Conservation (phyloP, 805 yeast species). For the Candida cerambycidarum region DNA sequence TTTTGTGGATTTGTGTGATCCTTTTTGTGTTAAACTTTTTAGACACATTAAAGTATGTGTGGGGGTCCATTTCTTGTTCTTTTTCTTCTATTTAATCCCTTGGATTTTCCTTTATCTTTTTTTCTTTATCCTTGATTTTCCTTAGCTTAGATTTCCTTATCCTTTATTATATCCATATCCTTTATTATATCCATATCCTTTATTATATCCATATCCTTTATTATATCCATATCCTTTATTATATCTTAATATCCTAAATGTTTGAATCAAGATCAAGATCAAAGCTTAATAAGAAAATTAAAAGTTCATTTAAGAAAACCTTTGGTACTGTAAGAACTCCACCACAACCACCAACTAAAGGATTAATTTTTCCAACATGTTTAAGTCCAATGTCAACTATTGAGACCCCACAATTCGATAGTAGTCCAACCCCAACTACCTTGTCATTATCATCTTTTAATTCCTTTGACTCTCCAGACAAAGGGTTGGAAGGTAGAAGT, state of each 20-base stretch:
- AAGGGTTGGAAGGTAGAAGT: neutral
- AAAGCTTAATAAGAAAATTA: constrained; percentile 3
- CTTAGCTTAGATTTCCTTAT: too few species aligned
- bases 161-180: too few species aligned
- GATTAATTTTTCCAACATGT: constrained; percentile 11
- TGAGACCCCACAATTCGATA: constrained; percentile 1
- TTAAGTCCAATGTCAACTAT: constrained; percentile 12
- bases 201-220: too few species aligned
- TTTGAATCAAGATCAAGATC: constrained; percentile 3
- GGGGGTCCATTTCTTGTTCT: neutral
- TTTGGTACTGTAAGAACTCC: neutral
- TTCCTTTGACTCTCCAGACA: constrained; percentile 3
- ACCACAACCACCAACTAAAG: neutral
- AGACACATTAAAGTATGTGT: neutral
- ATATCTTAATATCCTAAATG: neutral
- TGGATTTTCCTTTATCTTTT: neutral
- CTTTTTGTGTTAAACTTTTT: neutral
- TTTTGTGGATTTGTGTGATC: too few species aligned
- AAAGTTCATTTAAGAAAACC: constrained; percentile 1
- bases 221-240: too few species aligned
- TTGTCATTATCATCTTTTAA: neutral
- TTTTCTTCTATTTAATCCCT: neutral
- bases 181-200: too few species aligned
- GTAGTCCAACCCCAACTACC: constrained; percentile 2
- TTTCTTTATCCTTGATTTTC: too few species aligned